Evolutionary conservation across 441 rosid species (phyloP), one percentile per base, ranked within the genome.

Genomic region (Populus trichocarpa): DNA sequence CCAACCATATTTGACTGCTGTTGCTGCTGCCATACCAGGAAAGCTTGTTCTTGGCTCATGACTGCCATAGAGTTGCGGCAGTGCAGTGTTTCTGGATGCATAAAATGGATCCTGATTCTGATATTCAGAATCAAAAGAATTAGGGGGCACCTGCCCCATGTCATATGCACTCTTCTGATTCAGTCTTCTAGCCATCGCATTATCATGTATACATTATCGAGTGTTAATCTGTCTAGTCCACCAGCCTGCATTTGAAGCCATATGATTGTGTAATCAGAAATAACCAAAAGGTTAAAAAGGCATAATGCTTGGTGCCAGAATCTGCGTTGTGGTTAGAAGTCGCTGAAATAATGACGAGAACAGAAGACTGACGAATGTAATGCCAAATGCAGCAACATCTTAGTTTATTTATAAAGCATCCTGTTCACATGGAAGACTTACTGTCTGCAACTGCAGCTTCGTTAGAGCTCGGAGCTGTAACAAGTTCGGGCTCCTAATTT

Each of bases 401-500:
- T 20, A 46, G 18, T 71, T 11, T 8, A 66, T 16, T 18, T 10
- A 12, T 8, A 28, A 36, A 46, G 13, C 11, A 42, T 42, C 50
- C 13, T 2, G n/a, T 30, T 35, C 16, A 73, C 72, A 69, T 66
- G 16, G 32, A 69, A 26, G 32, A 63, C 75, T 81, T 68, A 72
- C 73, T 81, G 13, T 30, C 78, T 0, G 77, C 46, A 25, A 16
- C 71, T 1, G 80, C 59, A 42, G 63, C 65, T 20, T 26, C 82
- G 70, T 73, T 73, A 28, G 84, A 79, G 71, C 75, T 75, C 40
- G 80, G 80, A 75, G 75, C 78, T 72, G 76, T 33, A 42, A 82
- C 84, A 68, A 81, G 86, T 63, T 75, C 83, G 18, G 76, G 71
- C 84, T 83, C 83, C 88, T 83, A 83, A 63, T 79, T 38, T 67